Evolutionary conservation across 2,329 filamentous ascomycete genomes (phyloP), one percentile per base, ranked within the genome.

Genomic region (Phialophora chinensis): DNA sequence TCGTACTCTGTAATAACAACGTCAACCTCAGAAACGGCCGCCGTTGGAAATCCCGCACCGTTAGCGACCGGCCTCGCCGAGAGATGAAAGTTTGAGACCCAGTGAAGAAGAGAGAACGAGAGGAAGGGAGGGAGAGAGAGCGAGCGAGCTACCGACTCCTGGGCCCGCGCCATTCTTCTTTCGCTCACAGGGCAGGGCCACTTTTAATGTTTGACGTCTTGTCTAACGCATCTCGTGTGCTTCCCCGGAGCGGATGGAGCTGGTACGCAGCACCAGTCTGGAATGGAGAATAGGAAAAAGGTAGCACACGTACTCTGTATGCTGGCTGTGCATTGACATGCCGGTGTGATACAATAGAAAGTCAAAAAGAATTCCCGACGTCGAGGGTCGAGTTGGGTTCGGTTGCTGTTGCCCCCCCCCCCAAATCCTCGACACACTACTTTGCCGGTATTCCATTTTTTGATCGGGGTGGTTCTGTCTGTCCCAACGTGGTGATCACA

Each of bases 51-150:
- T 20, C 44, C 44, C 17, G 20, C 6, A 6, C 10, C 44, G 20
- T 52, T 52, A 23, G 49, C 49, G 49, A 52, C 10, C 49, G 49
- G 25, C 12, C 23, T 23, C 25, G 49, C 49, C 49, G 49, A 52
- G 49, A 27, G 25, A 27, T 25, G 1, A 27, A 52, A 52, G 49
- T 12, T 27, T 52, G 6, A 12, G 49, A 52, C 49, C 20, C 20
- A 25, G 49, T 27, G n/a, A 17, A 14, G 20, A 5, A 49, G 17
- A 23, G 47, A 12, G 33, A 35, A 35, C 10, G 33, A 35, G 10
- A 11, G 10, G 1, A 3, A 33, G 29, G 2, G 10, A 31, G 31
- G 10, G 31, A 7, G 31, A 10, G 10, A 12, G 33, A 35, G 33
- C 11, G 33, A 3, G 33, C 11, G 33, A 10, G 33, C 33, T 29